phyloP scores from a whole-genome alignment of 345 rosid species.

The Pistacia atlantica region DNA sequence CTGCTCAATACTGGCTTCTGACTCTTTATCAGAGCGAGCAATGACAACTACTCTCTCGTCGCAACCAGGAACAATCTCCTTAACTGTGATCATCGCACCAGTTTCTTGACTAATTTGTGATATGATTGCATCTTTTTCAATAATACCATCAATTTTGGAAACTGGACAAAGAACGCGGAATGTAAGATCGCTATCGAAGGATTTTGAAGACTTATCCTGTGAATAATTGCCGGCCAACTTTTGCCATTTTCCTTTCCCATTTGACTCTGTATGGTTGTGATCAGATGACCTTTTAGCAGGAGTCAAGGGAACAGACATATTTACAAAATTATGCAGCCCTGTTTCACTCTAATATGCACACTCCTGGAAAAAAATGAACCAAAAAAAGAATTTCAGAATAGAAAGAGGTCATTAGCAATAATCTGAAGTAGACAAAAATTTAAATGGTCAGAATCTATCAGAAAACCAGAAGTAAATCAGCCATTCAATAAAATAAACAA shows the following conservation, averaged over 20 bases:
- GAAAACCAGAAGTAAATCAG: neutral
- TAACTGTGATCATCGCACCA: constrained; percentile 50
- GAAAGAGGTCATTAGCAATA: neutral
- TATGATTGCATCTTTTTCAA: constrained; percentile 43
- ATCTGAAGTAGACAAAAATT: neutral
- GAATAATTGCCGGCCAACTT: constrained; percentile 34
- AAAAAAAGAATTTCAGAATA: neutral
- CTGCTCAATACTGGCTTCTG: constrained; percentile 25
- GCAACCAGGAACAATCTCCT: constrained; percentile 55
- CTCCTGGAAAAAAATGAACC: neutral
- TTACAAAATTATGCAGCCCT: constrained; percentile 9
- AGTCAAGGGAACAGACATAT: constrained; percentile 51
- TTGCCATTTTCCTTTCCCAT: constrained; percentile 54
- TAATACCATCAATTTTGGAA: constrained; percentile 36
- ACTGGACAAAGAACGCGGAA: constrained; percentile 55
- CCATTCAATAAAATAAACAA: neutral
- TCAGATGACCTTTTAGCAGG: constrained; percentile 64
- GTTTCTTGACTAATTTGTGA: constrained; percentile 54
- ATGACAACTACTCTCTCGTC: constrained; percentile 62
- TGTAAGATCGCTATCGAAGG: constrained; percentile 21
- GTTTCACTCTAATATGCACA: neutral
- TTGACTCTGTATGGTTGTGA: constrained; percentile 33
- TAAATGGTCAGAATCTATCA: neutral
- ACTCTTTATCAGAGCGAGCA: constrained; percentile 31
- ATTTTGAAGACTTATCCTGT: constrained; percentile 27